Conservation (phyloP, 2,329 filamentous ascomycete genomes). For the Zarea fungicola region DNA sequence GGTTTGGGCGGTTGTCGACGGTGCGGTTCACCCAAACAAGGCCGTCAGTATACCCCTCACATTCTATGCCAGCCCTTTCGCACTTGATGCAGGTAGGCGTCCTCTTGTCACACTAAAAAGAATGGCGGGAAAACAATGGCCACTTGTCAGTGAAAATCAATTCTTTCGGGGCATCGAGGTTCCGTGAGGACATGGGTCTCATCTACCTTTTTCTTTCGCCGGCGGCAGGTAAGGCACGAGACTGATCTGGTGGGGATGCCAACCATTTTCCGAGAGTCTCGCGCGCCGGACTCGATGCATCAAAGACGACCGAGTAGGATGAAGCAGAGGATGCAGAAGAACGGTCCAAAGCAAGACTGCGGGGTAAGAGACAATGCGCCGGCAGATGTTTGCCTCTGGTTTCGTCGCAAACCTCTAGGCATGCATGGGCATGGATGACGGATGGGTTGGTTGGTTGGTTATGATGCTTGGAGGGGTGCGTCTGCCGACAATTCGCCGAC, state of each 20-base stretch:
- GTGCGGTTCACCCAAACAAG: constrained; percentile 12
- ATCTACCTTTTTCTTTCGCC: constrained; percentile 12
- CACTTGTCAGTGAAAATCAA: background rate
- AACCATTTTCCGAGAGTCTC: constrained; percentile 9
- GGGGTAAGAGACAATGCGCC: too few species aligned
- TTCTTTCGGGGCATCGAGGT: background rate
- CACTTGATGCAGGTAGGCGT: constrained; percentile 9
- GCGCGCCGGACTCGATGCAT: constrained; percentile 5
- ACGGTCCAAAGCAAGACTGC: background rate
- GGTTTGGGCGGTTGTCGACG: constrained; percentile 9
- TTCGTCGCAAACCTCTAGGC: too few species aligned
- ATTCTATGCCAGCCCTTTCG: constrained; percentile 10
- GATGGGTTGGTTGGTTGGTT: too few species aligned
- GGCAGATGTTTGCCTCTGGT: too few species aligned
- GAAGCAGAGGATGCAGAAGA: background rate
- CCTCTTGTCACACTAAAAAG: constrained; percentile 7
- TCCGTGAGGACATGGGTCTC: background rate
- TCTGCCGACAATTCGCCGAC: constrained; percentile 3
- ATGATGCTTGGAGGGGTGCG: constrained; percentile 7
- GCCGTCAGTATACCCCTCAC: constrained; percentile 12
- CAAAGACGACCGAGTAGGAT: background rate
- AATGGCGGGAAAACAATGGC: background rate
- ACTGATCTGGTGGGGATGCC: constrained; percentile 14
- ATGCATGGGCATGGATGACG: too few species aligned
- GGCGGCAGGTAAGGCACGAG: constrained; percentile 13